Percentiles rank a stretch among this genome's conserved stretches.
These are phyloP conservation scores for Starmerella riodocensis DNA, from an alignment of 805 yeast genomes.

Conservation along the genomic window DNA sequence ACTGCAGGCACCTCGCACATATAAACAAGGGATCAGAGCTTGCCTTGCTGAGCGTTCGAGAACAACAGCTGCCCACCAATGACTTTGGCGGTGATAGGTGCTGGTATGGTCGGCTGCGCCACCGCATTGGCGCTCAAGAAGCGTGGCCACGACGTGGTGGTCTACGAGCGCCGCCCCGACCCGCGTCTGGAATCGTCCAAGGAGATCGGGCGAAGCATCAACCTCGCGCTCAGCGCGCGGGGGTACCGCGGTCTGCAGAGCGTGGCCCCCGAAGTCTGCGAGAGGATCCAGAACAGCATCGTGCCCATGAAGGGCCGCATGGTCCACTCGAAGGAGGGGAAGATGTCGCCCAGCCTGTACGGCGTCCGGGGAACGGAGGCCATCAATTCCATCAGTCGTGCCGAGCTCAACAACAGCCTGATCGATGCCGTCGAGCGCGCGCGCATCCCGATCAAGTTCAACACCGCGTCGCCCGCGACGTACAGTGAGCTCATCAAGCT, in stretches of 20 bases:
- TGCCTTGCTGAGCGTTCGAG: too few relatives aligned
- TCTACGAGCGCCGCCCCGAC: constrained; percentile 62
- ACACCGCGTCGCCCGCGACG: constrained; percentile 25
- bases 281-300: constrained; percentile 41
- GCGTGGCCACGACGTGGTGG: constrained; percentile 56
- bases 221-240: constrained; percentile 74
- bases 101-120: constrained; percentile 80
- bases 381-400: constrained; percentile 75
- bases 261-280: constrained; percentile 48
- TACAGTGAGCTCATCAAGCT: constrained; percentile 1
- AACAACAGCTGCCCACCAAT: too few relatives aligned
- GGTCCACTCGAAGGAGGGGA: constrained; percentile 49
- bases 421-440: constrained; percentile 49
- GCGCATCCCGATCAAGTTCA: constrained; percentile 21
- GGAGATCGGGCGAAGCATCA: constrained; percentile 42
- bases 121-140: constrained; percentile 68
- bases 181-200: constrained; percentile 32
- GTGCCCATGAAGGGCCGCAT: constrained; percentile 84
- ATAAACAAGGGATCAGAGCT: too few relatives aligned
- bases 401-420: constrained; percentile 49
- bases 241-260: constrained; percentile 59
- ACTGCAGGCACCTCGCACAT: too few relatives aligned
- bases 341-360: constrained; percentile 54
- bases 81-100: constrained; percentile 47
- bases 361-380: constrained; percentile 63